Evolutionary conservation across 2,329 filamentous ascomycete species (phyloP), one percentile per base, ranked within the genome.

Genomic region (Beauveria scarabaeidicola): DNA sequence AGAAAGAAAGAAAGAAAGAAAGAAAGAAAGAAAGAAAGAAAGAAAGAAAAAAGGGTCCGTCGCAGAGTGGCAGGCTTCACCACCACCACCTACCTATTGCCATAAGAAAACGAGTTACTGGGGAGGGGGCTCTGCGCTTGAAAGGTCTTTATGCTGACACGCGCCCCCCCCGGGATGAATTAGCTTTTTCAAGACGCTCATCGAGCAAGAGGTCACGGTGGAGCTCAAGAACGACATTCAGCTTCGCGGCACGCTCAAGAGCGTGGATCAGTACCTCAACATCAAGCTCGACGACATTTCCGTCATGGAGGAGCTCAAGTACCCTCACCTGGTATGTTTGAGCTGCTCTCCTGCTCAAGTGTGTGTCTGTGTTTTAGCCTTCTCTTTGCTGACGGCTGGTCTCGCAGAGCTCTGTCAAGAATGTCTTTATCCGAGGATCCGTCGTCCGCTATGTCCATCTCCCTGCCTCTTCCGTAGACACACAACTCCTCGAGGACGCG

Each of bases 221-320:
- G 94, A 99, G 80, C 89, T 99, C 74, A 99, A 99, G 78, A 99
- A 99, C 75, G 94, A 99, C 77, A 96, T 99, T 68, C 91, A 92
- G 72, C 95, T 99, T 73, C 90, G 90, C 68, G 94, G 94, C 66
- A 95, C 88, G 40, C 82, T 99, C 66, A 99, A 97, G 81, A 95
- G 90, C 70, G 93, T 99, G 66, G 94, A 99, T 73, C 94, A 97
- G 78, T 99, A 96, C 77, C 85, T 99, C 70, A 99, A 99, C 78
- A 97, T 99, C 78, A 97, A 97, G 80, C 85, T 99, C 54, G 94
- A 99, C 70, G 91, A 97, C 70, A 95, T 97, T 63, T 83, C 87
- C 64, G 93, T 97, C 36, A 83, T 96, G 27, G 92, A 99, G 66
- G 91, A 97, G 77, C 78, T 94, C 70, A 91, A 92, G 75, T 97